These are phyloP conservation scores for Oryza longistaminata DNA, from an alignment of 176 grass and related monocot genomes.

Conservation along the genomic window DNA sequence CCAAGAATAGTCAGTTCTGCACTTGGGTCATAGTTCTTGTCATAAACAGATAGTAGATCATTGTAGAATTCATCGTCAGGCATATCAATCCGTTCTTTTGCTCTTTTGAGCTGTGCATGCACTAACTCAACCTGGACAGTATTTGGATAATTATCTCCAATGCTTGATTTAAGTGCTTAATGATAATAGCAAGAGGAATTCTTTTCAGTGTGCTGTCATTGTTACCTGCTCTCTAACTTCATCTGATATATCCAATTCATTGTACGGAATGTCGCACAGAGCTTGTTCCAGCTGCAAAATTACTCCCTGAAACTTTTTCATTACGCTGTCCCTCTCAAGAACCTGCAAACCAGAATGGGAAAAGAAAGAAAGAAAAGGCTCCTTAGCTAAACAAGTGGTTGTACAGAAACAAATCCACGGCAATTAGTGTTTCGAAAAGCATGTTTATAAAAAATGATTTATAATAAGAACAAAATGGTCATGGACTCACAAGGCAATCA, in stretches of 20 bases:
- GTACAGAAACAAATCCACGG: not conserved
- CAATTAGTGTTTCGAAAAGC: conserved; percentile 12
- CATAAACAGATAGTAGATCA: conserved; percentile 65
- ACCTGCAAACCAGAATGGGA: conserved; percentile 44
- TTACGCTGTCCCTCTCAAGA: conserved; percentile 59
- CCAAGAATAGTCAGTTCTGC: conserved; percentile 53
- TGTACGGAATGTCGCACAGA: conserved; percentile 54
- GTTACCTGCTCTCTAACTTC: conserved; percentile 90
- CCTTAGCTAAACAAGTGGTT: conserved; percentile 16
- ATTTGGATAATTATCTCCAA: conserved; percentile 20
- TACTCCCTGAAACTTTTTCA: conserved; percentile 58
- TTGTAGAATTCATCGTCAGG: conserved; percentile 66
- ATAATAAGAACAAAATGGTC: not conserved
- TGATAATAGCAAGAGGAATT: not conserved
- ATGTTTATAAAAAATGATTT: conserved; percentile 18
- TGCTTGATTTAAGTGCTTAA: conserved; percentile 21
- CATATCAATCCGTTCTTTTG: conserved; percentile 59
- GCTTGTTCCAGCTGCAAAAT: conserved; percentile 62
- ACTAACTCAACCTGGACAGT: conserved; percentile 81
- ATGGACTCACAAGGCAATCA: too few species aligned
- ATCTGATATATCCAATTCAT: conserved; percentile 77
- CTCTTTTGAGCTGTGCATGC: conserved; percentile 84
- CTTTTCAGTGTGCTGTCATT: conserved; percentile 6
- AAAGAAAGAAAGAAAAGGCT: not conserved
- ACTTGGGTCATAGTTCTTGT: conserved; percentile 53